Base-by-base conservation (phyloP, 2,329 filamentous ascomycete species). In the Fusarium nodosum region DNA sequence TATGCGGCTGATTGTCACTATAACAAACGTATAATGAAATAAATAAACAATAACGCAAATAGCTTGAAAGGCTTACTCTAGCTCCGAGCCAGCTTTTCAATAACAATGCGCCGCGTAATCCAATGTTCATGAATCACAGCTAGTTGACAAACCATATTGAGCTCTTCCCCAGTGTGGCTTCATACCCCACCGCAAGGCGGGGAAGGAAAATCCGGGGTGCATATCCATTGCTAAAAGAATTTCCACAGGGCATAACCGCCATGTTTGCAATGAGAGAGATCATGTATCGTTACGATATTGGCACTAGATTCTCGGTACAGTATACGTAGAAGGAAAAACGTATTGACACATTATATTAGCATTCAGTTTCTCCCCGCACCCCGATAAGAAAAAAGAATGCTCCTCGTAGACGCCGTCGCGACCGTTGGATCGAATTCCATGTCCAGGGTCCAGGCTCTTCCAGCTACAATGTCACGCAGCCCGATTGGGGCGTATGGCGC, bases 181-280 rank as follows among this genome's bases (percentile, higher is more conserved):
- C 71, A 74, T 64, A 60, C 60, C 61, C 60, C 69, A 66, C 66
- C 34, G 24, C 26, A 48, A 46, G 47, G 71, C 57, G 69, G 71
- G 72, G 71, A 56, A 69, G 12, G 66, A 65, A 72, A 71, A 71
- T 73, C 72, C 45, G 72, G 72, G 72, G 72, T 73, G 50, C 71
- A 74, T 71, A 59, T 62, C 45, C 41, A 56, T 34, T 31, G 44
- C 20, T 30, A n/a, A 60, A 52, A 47, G 31, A 67, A 58, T 45
- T 39, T 31, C 48, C 38, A 41, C 24, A 11, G 13, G 22, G 4
- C 33, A 51, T 16, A n/a, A 30, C 34, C 15, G 22, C 24, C n/a
- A 34, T 51, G 24, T 16, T 20, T 28, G 18, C 18, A 51, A 28
- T 51, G 20, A 38, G 30, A 30, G 12, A 41, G 36, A 44, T 41